These are phyloP conservation scores for Calonectria fujianensis DNA, from an alignment of 2,329 filamentous ascomycete genomes.

Conservation along the genomic window DNA sequence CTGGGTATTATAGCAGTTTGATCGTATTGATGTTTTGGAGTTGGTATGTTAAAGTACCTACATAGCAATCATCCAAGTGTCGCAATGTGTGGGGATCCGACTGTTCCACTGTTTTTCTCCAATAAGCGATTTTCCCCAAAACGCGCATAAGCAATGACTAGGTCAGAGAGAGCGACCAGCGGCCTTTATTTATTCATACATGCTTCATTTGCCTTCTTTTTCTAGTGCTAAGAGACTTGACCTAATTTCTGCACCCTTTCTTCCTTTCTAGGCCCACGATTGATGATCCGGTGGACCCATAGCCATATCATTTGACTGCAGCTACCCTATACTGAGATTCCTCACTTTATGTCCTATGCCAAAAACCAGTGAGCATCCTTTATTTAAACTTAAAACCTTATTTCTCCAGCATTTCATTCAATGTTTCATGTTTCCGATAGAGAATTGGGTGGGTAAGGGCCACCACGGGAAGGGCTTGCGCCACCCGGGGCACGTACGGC, in stretches of 20 bases:
- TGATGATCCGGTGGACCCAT: too few species aligned
- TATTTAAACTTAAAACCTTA: slow-evolving; percentile 11
- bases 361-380: background rate
- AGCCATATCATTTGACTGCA: background rate
- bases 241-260: background rate
- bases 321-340: background rate
- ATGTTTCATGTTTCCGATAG: background rate
- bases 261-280: too few species aligned
- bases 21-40: too few species aligned
- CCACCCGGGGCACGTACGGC: background rate
- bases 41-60: too few species aligned
- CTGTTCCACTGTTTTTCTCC: background rate
- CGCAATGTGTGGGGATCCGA: background rate
- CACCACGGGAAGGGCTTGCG: background rate
- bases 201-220: background rate
- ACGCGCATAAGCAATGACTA: background rate
- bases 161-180: background rate
- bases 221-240: background rate
- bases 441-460: background rate
- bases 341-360: background rate
- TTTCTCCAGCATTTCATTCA: background rate
- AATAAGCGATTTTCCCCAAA: background rate
- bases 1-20: too few species aligned
- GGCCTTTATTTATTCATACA: background rate
- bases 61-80: too few species aligned